phyloP scores from a whole-genome alignment of 2,329 filamentous ascomycete genomes.

The Colletotrichum lindemuthianum region DNA sequence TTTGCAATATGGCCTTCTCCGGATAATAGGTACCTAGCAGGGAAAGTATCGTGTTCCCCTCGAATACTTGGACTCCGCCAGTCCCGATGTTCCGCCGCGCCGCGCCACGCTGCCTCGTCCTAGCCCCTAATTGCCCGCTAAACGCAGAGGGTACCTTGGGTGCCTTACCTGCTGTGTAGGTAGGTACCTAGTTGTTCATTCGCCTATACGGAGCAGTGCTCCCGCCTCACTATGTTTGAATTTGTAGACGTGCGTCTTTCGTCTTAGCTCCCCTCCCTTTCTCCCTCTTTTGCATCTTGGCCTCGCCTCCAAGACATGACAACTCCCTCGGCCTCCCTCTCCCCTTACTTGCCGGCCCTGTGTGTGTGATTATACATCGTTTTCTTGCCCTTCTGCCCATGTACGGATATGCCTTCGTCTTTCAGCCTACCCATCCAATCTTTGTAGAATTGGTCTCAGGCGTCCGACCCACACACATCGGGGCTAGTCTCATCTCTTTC shows the following conservation, averaged over 20 bases:
- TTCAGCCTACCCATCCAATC: slow-evolving; percentile 10
- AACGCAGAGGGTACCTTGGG: background rate
- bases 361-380: background rate
- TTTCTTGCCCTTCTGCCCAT: background rate
- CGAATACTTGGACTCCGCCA: slow-evolving; percentile 5
- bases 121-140: slow-evolving; percentile 9
- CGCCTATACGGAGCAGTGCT: too few relatives aligned
- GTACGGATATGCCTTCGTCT: background rate
- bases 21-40: too few relatives aligned
- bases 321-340: slow-evolving; percentile 1
- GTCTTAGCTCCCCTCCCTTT: too few relatives aligned
- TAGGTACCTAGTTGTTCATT: too few relatives aligned
- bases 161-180: too few relatives aligned
- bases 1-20: too few relatives aligned
- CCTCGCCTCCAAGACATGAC: slow-evolving; percentile 13
- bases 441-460: slow-evolving; percentile 8
- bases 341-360: background rate
- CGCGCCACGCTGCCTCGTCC: slow-evolving; percentile 23
- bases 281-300: background rate
- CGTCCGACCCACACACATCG: slow-evolving; percentile 15
- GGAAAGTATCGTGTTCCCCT: too few relatives aligned
- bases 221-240: too few relatives aligned
- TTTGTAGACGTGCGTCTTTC: too few relatives aligned
- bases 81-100: slow-evolving; percentile 17
- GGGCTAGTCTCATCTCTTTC: slow-evolving; percentile 16